Percentiles rank a stretch among this genome's conserved stretches.
Conservation (phyloP, 805 yeast species). For the Kodamaea restingae region DNA sequence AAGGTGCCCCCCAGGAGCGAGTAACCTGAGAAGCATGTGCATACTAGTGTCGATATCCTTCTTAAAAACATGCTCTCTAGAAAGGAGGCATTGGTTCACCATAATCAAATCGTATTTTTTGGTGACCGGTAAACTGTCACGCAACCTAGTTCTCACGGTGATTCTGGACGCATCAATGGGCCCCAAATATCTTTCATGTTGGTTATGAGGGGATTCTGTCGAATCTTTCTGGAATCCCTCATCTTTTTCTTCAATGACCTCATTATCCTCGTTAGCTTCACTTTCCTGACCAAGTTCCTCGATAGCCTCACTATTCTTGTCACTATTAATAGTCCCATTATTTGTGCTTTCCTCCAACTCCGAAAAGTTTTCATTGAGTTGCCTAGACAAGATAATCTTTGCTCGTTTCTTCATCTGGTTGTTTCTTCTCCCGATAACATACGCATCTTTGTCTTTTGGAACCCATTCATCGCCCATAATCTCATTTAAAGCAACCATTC, state of each 20-base stretch:
- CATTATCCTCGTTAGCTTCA: constrained; percentile 2
- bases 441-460: constrained; percentile 66
- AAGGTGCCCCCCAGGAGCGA: constrained; percentile 76
- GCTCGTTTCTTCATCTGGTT: constrained; percentile 77
- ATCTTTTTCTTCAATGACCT: constrained; percentile 8
- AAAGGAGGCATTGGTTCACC: constrained; percentile 72
- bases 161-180: constrained; percentile 56
- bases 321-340: no score
- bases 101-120: constrained; percentile 76
- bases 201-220: constrained; percentile 4
- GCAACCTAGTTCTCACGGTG: constrained; percentile 50
- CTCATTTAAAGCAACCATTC: constrained; percentile 84
- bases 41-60: constrained; percentile 67
- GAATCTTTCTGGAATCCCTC: no score
- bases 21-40: constrained; percentile 52
- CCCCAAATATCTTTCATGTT: constrained; percentile 25
- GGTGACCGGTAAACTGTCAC: constrained; percentile 48
- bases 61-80: constrained; percentile 59
- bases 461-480: constrained; percentile 62
- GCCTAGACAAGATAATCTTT: constrained; percentile 68
- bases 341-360: constrained; percentile 15
- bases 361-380: constrained; percentile 41
- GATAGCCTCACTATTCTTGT: no score
- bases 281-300: no score
- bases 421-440: constrained; percentile 56